phyloP scores from a whole-genome alignment of 768 basidiomycete species.

The Leccinum incarnatum region DNA sequence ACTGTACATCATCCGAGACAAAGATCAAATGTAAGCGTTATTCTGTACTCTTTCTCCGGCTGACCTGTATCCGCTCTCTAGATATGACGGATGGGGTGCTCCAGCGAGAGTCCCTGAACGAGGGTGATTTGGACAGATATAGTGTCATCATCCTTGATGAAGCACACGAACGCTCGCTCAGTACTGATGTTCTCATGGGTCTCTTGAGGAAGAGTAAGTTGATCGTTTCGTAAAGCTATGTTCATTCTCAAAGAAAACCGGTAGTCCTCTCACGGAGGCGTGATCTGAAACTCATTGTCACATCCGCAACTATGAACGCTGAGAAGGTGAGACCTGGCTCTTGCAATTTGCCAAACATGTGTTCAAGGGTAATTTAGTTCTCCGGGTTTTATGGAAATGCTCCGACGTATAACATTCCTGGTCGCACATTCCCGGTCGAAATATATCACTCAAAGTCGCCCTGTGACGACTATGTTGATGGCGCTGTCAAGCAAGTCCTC shows the following conservation, averaged over 20 bases:
- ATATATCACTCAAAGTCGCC: constrained; percentile 95
- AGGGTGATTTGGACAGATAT: constrained; percentile 97
- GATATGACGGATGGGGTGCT: constrained; percentile 99
- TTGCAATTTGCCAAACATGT: neutral
- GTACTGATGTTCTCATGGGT: constrained; percentile 98
- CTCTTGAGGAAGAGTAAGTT: constrained; percentile 83
- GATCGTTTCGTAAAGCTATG: neutral
- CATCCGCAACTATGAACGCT: constrained; percentile 99
- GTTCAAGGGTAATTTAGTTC: constrained; percentile 55
- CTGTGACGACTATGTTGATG: constrained; percentile 98
- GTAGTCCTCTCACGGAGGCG: constrained; percentile 82
- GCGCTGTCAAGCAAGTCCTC: constrained; percentile 95
- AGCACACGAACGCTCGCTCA: constrained; percentile 95
- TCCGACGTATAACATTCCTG: constrained; percentile 90
- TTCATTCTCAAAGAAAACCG: constrained; percentile 3
- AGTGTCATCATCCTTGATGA: constrained; percentile 98
- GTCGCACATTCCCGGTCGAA: constrained; percentile 97
- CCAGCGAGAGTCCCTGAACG: constrained; percentile 96
- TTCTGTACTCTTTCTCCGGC: neutral
- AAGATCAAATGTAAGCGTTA: constrained; percentile 87
- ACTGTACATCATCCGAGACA: constrained; percentile 90
- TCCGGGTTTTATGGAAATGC: constrained; percentile 94
- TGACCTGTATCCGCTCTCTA: constrained; percentile 29
- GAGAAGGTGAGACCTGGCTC: constrained; percentile 67
- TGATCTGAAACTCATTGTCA: constrained; percentile 95